Conservation (phyloP, 2,329 filamentous ascomycete species). For the Lachnellula subtilissima region DNA sequence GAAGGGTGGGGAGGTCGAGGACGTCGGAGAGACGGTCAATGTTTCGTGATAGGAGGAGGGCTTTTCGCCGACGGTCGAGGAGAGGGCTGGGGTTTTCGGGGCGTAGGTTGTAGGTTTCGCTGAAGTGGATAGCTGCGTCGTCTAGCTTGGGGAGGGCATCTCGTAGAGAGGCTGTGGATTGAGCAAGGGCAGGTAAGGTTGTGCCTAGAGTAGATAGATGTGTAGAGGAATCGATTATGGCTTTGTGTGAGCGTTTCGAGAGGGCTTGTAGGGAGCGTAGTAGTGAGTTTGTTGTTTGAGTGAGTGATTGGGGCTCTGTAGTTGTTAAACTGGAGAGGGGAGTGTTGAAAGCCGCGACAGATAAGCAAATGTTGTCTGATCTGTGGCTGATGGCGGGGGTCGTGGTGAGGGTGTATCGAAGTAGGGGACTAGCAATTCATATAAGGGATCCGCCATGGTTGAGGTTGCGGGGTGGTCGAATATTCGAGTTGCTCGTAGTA, state of each 20-base stretch:
- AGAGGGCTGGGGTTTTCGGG: constrained; percentile 57
- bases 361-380: constrained; percentile 61
- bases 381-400: constrained; percentile 36
- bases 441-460: constrained; percentile 65
- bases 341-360: constrained; percentile 73
- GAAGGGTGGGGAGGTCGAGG: constrained; percentile 79
- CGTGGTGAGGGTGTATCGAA: constrained; percentile 43
- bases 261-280: constrained; percentile 80
- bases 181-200: constrained; percentile 66
- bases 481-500: not conserved
- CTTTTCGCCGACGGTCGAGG: constrained; percentile 69
- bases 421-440: constrained; percentile 66
- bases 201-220: constrained; percentile 68
- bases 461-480: not conserved
- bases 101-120: constrained; percentile 73
- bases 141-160: constrained; percentile 75
- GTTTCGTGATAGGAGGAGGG: constrained; percentile 77
- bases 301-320: constrained; percentile 73
- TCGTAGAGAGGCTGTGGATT: constrained; percentile 62
- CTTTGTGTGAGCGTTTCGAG: constrained; percentile 82
- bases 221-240: constrained; percentile 74
- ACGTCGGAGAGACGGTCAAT: constrained; percentile 87
- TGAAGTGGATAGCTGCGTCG: constrained; percentile 71
- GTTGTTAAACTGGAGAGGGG: constrained; percentile 64
- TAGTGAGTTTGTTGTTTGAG: constrained; percentile 74